A percentile compares a stretch with the other conserved stretches of the same genome.
These are phyloP conservation scores for Coemansia sp. DNA, from an alignment of 192 early-diverging fungal species.

Conservation along the genomic window DNA sequence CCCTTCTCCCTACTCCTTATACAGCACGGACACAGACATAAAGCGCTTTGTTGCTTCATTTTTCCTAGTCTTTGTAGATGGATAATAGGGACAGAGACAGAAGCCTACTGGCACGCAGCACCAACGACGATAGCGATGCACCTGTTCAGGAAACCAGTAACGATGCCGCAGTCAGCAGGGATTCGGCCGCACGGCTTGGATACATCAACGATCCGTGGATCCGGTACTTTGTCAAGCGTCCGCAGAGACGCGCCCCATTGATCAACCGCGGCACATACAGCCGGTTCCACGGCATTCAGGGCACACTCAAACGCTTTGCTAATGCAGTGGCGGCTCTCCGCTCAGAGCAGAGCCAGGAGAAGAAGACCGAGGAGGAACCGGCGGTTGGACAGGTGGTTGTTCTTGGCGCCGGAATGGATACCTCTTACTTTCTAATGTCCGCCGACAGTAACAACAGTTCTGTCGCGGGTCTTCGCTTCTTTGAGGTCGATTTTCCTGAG, in stretches of 20 bases:
- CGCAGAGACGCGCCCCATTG: constrained; percentile 79
- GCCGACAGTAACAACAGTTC: not conserved
- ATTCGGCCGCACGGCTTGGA: constrained; percentile 80
- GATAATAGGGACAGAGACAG: not conserved
- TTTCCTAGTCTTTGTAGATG: not conserved
- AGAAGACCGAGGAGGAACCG: not conserved
- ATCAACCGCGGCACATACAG: constrained; percentile 94
- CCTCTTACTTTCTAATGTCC: constrained; percentile 76
- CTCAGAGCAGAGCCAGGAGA: not conserved
- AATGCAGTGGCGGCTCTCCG: not conserved
- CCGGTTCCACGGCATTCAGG: constrained; percentile 69
- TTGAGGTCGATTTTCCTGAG: constrained; percentile 94
- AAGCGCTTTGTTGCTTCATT: too few species aligned
- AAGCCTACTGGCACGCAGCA: constrained; percentile 2
- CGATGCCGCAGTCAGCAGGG: constrained; percentile 81
- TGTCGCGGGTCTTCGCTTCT: constrained; percentile 53
- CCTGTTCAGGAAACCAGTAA: constrained; percentile 87
- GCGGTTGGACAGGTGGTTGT: constrained; percentile 67
- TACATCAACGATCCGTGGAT: constrained; percentile 88
- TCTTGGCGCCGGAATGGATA: constrained; percentile 91
- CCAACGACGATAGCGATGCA: constrained; percentile 56
- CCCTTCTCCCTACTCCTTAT: too few species aligned
- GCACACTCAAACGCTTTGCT: constrained; percentile 67
- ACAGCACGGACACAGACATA: too few species aligned
- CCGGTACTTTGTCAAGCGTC: constrained; percentile 71